Evolutionary conservation across 148 eudicot species (phyloP), one percentile per base, ranked within the genome.

Genomic region (Rhododendron ferrugineum): DNA sequence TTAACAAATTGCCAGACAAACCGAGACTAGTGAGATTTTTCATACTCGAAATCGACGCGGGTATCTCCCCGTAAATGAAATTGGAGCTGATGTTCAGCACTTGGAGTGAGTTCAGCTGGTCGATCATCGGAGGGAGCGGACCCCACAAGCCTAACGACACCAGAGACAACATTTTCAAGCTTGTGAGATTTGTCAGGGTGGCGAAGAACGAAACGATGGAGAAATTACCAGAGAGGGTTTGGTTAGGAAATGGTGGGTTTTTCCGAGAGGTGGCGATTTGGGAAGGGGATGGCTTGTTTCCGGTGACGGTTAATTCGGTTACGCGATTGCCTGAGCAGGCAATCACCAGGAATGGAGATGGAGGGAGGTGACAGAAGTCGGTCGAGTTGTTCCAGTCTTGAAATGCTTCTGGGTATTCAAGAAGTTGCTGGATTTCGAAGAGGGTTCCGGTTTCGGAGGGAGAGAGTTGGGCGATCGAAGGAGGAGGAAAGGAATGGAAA

Each of bases 81-180:
- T 95, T 95, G 40, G 99, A 93, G 85, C 98, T 97, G 5, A 94
- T 80, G 52, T 95, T 95, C n/a, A 97, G 88, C 11, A 87, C 75
- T 80, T 93, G 88, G 44, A 97, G 94, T 1, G 98, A 92, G 32
- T 80, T 82, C 15, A 97, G 87, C 37, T 92, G 86, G 86, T 79
- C 79, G 76, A 97, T 89, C 32, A 91, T 92, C 9, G 88, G 36
- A 3, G 99, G 99, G 49, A 97, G 73, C 15, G 90, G 88, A 15
- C 99, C 98, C 99, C 99, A 95, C 11, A 97, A 40, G 11, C 99
- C 99, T 23, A 97, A 66, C 23, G 98, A 95, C 15, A 95, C 94
- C 3, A 97, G 88, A 1, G 98, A 90, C 36, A 97, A 62, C 23
- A 50, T 88, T 77, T 87, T 88, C 86, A 95, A 88, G 58, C 74